A percentile compares a stretch with the other conserved stretches of the same genome.
These are phyloP conservation scores for Pelargonium australe DNA, from an alignment of 441 rosid genomes.

Conservation along the genomic window DNA sequence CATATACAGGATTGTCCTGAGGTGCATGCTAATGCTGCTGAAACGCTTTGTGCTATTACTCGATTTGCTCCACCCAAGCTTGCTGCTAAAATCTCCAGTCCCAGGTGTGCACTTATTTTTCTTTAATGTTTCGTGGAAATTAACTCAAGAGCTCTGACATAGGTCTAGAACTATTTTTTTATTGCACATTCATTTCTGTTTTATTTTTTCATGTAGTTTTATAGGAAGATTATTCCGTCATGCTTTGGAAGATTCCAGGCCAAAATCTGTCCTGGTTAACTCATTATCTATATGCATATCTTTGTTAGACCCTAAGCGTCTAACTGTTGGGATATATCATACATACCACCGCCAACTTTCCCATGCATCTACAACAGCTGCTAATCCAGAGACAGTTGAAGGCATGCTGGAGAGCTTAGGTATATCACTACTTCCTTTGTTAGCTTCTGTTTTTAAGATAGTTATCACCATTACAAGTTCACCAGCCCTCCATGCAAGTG, in stretches of 20 bases:
- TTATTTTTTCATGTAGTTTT: slow-evolving; percentile 37
- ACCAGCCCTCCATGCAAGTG: neutral
- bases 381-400: slow-evolving; percentile 71
- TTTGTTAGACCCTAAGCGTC: slow-evolving; percentile 83
- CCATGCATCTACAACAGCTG: slow-evolving; percentile 47
- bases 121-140: neutral
- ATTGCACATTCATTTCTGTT: slow-evolving; percentile 13
- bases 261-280: slow-evolving; percentile 84
- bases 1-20: slow-evolving; percentile 68
- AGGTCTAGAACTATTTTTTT: slow-evolving; percentile 1
- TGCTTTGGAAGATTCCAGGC: slow-evolving; percentile 81
- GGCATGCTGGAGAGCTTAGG: slow-evolving; percentile 91
- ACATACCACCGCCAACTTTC: slow-evolving; percentile 53
- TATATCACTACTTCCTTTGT: slow-evolving; percentile 23
- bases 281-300: slow-evolving; percentile 85
- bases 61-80: slow-evolving; percentile 82
- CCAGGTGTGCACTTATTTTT: slow-evolving; percentile 41
- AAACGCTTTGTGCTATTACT: slow-evolving; percentile 77
- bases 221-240: slow-evolving; percentile 72
- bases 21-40: slow-evolving; percentile 93
- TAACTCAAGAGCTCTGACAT: neutral
- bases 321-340: slow-evolving; percentile 57
- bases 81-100: slow-evolving; percentile 72
- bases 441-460: slow-evolving; percentile 4
- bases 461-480: neutral